phyloP scores from a whole-genome alignment of 2,329 filamentous ascomycete genomes.

The Cytospora piceae region DNA sequence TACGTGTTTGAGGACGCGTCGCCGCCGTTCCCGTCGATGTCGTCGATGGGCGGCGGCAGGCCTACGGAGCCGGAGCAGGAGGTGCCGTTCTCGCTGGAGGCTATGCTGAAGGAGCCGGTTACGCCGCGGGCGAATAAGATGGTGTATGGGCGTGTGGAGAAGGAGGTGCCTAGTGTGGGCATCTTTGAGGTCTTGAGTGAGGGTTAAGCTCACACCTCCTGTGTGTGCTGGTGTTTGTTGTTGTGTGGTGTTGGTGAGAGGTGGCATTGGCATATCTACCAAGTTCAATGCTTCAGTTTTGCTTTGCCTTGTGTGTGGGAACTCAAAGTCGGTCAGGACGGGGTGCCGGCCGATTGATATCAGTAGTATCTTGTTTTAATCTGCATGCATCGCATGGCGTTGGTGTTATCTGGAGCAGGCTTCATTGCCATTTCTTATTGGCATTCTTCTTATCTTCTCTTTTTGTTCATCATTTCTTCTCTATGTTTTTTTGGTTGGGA shows the following conservation, averaged over 20 bases:
- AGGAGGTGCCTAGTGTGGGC: constrained; percentile 22
- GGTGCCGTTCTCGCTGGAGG: constrained; percentile 21
- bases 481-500: background rate
- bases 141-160: constrained; percentile 21
- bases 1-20: constrained; percentile 24
- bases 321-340: constrained; percentile 1
- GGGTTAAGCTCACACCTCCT: background rate
- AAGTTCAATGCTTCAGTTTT: too few species aligned
- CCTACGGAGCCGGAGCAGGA: too few species aligned
- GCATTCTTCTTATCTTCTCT: constrained; percentile 2
- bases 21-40: background rate
- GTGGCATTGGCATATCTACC: background rate
- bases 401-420: constrained; percentile 23
- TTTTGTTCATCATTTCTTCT: background rate
- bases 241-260: background rate
- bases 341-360: constrained; percentile 7
- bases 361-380: constrained; percentile 20
- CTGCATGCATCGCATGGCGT: constrained; percentile 26
- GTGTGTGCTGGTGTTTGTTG: background rate
- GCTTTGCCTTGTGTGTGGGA: background rate
- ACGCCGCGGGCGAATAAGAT: constrained; percentile 13
- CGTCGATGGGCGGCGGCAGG: too few species aligned
- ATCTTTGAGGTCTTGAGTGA: constrained; percentile 30
- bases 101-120: constrained; percentile 28
- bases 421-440: constrained; percentile 15